phyloP scores from a whole-genome alignment of 768 basidiomycete genomes.

The Tricholoma saponaceum region DNA sequence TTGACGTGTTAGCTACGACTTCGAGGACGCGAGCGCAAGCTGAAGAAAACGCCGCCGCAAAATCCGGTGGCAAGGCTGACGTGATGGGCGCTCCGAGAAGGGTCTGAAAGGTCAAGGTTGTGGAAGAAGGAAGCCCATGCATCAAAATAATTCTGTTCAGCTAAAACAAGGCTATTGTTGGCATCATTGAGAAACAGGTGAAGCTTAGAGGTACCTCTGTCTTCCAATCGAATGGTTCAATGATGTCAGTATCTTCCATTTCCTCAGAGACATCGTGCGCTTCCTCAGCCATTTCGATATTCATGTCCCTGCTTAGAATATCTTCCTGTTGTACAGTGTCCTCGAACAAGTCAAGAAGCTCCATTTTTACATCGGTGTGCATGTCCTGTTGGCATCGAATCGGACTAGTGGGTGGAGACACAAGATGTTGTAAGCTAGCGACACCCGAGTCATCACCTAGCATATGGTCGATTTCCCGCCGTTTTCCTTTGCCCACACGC shows the following conservation, averaged over 20 bases:
- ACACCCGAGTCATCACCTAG: constrained; percentile 2
- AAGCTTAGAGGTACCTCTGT: constrained; percentile 41
- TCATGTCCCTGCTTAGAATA: background rate
- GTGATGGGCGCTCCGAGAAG: constrained; percentile 38
- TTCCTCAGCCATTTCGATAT: background rate
- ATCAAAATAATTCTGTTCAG: constrained; percentile 58
- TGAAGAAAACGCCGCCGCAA: constrained; percentile 32
- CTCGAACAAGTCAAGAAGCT: background rate
- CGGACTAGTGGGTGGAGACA: constrained; percentile 16
- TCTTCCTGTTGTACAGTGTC: background rate
- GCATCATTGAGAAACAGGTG: background rate
- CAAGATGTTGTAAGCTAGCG: constrained; percentile 15
- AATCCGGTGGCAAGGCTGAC: constrained; percentile 14
- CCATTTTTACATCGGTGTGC: constrained; percentile 30
- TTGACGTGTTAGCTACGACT: constrained; percentile 35
- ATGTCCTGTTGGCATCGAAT: constrained; percentile 18
- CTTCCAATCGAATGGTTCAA: constrained; percentile 48
- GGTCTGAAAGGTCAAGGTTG: constrained; percentile 46
- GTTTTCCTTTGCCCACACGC: constrained; percentile 19
- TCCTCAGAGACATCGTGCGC: background rate
- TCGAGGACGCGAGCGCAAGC: constrained; percentile 43
- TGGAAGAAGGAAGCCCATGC: constrained; percentile 39
- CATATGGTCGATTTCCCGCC: background rate
- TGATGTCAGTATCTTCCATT: constrained; percentile 23
- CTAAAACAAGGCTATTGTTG: constrained; percentile 28